Conservation (phyloP, 129 eudicot genomes). For the Lactuca sativa region DNA sequence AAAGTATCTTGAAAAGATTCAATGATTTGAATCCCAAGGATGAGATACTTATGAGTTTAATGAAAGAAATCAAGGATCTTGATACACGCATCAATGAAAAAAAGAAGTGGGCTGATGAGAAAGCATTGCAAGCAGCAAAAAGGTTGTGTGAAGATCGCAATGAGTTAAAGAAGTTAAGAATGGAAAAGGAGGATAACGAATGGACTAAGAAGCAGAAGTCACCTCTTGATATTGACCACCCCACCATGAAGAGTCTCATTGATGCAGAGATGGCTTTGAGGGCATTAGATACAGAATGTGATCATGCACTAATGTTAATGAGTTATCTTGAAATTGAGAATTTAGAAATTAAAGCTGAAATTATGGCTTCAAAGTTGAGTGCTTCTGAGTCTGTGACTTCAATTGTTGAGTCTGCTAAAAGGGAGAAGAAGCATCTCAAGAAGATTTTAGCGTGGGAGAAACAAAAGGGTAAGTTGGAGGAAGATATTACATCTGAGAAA, state of each 20-base stretch:
- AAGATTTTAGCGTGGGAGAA: slow-evolving; percentile 74
- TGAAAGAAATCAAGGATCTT: slow-evolving; percentile 63
- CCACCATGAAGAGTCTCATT: slow-evolving; percentile 56
- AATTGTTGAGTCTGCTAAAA: slow-evolving; percentile 56
- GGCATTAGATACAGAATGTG: slow-evolving; percentile 58
- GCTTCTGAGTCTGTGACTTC: slow-evolving; percentile 70
- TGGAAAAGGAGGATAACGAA: slow-evolving; percentile 71
- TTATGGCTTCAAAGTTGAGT: slow-evolving; percentile 75
- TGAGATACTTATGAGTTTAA: slow-evolving; percentile 49
- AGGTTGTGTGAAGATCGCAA: slow-evolving; percentile 67
- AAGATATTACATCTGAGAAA: slow-evolving; percentile 70
- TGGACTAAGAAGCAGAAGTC: slow-evolving; percentile 51
- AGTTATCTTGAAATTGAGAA: slow-evolving; percentile 61
- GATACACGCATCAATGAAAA: slow-evolving; percentile 70
- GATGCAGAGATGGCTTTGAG: slow-evolving; percentile 68
- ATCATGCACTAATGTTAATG: slow-evolving; percentile 59
- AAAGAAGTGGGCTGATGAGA: slow-evolving; percentile 82
- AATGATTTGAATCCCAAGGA: slow-evolving; percentile 59
- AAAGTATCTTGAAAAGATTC: slow-evolving; percentile 52
- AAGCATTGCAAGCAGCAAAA: slow-evolving; percentile 80
- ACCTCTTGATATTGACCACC: slow-evolving; percentile 54
- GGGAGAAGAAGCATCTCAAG: slow-evolving; percentile 75
- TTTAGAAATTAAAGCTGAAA: slow-evolving; percentile 70
- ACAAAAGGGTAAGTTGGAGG: slow-evolving; percentile 63
- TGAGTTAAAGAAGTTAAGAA: slow-evolving; percentile 61